A percentile compares a stretch with the other conserved stretches of the same genome.
Conservation (phyloP, 257 asterid species). For the Asclepias syriaca region DNA sequence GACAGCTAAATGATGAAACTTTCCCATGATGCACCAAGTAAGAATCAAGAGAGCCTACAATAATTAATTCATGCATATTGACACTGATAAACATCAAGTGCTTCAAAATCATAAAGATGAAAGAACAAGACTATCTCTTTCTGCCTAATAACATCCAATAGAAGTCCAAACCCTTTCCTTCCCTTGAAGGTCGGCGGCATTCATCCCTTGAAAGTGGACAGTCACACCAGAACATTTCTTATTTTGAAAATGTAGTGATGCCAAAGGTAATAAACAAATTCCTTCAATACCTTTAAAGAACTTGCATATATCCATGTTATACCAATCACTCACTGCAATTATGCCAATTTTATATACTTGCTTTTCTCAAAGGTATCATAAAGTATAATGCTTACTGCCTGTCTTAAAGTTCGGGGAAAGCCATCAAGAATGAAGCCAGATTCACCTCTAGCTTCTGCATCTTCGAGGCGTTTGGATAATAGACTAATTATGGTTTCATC, state of each 20-base stretch:
- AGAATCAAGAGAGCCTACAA: neutral
- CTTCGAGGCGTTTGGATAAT: conserved; percentile 79
- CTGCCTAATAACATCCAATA: neutral
- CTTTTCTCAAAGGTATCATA: neutral
- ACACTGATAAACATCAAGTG: too few relatives aligned
- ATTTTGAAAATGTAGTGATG: neutral
- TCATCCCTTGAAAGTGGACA: neutral
- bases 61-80: neutral
- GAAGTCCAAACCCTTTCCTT: neutral
- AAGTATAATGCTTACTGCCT: conserved; percentile 62
- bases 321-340: neutral
- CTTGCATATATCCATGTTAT: conserved; percentile 3
- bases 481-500: conserved; percentile 84
- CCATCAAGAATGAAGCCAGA: conserved; percentile 95
- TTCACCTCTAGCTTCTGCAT: conserved; percentile 76
- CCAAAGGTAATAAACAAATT: neutral
- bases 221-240: neutral
- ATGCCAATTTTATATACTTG: conserved; percentile 2
- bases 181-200: neutral
- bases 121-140: neutral
- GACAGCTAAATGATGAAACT: neutral
- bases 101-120: conserved; percentile 2
- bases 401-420: conserved; percentile 93
- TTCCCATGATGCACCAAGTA: neutral
- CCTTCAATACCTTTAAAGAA: neutral